Evolutionary conservation across 768 basidiomycete genomes (phyloP), one percentile per base, ranked within the genome.

Genomic region (Tulasnella sp.): DNA sequence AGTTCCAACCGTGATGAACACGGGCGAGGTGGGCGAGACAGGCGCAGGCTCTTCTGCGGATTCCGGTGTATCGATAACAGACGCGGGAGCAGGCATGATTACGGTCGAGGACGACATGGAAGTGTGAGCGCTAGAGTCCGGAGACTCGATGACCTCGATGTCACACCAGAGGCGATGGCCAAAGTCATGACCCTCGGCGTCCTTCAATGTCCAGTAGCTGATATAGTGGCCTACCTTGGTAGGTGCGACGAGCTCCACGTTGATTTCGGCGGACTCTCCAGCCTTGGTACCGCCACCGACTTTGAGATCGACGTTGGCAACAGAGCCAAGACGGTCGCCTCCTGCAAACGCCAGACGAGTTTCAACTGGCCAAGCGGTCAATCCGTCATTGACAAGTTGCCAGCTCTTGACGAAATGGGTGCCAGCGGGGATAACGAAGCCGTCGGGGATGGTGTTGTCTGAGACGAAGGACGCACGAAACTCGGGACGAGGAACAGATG

Each of bases 321-420:
- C 68, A 0, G 60, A 62, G 8, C 73, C 67, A 44, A 89, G 73
- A n/a, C 74, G 70, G 41, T 82, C 80, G 17, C 89, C 89, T 8
- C 81, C 85, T 46, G 85, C 80, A 64, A 82, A 90, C 9, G 78
- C 76, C 17, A 92, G 70, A 65, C 81, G 76, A 0, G 88, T 88
- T 11, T 72, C 70, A 25, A 77, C 74, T 0, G 85, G 85, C 88
- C 87, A 92, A 19, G 80, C 75, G 4, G 68, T 56, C 12, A 64
- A 66, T 15, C 87, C 83, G 63, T 77, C 77, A 65, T 92, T 92
- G 29, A 74, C 62, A 74, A 91, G 76, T 58, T 76, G 74, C 89
- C 89, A 92, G 21, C 80, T 81, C 70, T 91, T 92, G 57, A 89
- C 78, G 65, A 92, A 92, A 67, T 87, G 86, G 0, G 86, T 87